Evolutionary conservation across 1,139 yeast genomes (phyloP), one percentile per base, ranked within the genome.

Genomic region (Magnusiomyces sp.): DNA sequence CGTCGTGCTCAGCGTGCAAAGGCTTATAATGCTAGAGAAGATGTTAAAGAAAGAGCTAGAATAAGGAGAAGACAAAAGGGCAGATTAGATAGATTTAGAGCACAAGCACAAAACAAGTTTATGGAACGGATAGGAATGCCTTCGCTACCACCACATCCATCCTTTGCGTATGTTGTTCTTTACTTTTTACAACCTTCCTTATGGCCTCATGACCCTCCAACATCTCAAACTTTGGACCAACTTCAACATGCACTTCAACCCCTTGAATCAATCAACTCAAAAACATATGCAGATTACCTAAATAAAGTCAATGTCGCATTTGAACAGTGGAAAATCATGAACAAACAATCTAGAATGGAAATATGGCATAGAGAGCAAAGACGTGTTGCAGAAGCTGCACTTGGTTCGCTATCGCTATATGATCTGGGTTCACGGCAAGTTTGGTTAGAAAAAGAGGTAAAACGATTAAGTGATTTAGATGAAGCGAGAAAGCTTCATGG

Each of bases 171-270:
- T 56, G 59, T 74, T 57, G 77, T 73, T 6, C 59, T 74, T 6
- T 74, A 68, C 53, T 73, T 74, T 55, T 56, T 75, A 3, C 71
- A 75, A 1, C 71, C 77, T 1, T 50, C 61, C 13, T 63, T 63
- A 36, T 75, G 79, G 79, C 77, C 79, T 0, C 72, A 70, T 47
- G 77, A 73, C 48, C 76, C 76, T 1, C 78, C 78, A 11, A 71
- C 75, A 1, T 58, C 63, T 41, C 73, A 72, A 53, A 72, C 76
- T 0, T 69, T 64, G 49, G 53, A 43, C n/a, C 58, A 59, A 39
- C 55, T 69, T 14, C 62, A 64, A 49, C 53, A 54, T 1, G 58
- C 59, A 11, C 47, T 67, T 14, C 42, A 19, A 11, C 31, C n/a
- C 5, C 40, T 23, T 4, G 42, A 20, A 14, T 11, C n/a, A 20